Base-by-base conservation (phyloP, 2,329 filamentous ascomycete genomes). In the Botrytis tulipae region DNA sequence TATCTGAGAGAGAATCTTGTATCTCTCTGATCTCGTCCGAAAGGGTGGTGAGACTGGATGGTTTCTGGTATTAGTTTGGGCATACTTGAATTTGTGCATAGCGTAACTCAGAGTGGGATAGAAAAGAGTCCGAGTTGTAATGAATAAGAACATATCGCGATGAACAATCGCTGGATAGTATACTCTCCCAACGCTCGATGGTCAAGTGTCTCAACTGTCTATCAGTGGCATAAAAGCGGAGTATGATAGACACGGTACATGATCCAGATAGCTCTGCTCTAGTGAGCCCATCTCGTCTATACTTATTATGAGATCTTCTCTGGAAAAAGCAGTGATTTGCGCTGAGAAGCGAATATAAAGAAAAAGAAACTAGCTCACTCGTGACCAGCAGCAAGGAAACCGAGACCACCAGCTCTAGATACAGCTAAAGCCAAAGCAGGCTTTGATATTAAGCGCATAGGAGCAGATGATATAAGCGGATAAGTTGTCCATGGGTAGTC, bases 401-500 rank as follows among this genome's bases (percentile, higher is more conserved):
- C 87, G 1, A 87, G 75, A 6, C 86, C 86, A 8, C 86, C 85
- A 46, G 87, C 86, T 77, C 82, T 82, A 3, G 87, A 89, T 22
- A 93, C 86, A 61, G 89, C 86, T 46, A 89, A 83, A 4, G 90
- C 89, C 4, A 93, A 85, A 0, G 82, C 77, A 79, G 85, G 75
- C 80, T 86, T 78, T 81, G 85, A 77, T 86, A 93, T 88, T 51
- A 89, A 84, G 63, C 90, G 87, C 92, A 94, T 93, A 0, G 92
- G 92, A 1, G 90, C 91, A 54, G 85, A 84, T 63, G 86, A 84
- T 44, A 94, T 85, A 32, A 92, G 54, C 29, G 74, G 74, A 62
- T 69, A 60, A 29, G 62, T 44, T 44, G 59, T 72, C 74, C 74
- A 75, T 68, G 74, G 72, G 25, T 74, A 75, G 60, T 71, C 68